These are phyloP conservation scores for Diophrys appendiculata DNA, from an alignment of 73 alveolate species.

Conservation along the genomic window DNA sequence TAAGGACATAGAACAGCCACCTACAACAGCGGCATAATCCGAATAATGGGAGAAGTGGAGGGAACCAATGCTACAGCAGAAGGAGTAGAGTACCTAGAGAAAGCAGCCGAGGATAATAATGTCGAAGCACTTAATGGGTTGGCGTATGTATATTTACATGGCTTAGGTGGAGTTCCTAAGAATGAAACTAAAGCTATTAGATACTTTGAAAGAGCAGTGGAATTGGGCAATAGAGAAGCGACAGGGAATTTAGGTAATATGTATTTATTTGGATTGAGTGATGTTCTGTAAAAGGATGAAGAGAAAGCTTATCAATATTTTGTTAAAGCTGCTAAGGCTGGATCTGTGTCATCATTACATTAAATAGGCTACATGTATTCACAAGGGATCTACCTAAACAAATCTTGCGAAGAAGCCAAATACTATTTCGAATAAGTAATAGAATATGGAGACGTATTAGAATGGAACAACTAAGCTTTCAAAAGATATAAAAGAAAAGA, in stretches of 20 bases:
- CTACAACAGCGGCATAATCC: not conserved
- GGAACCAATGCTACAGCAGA: not conserved
- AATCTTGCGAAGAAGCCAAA: not conserved
- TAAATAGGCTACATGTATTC: not conserved
- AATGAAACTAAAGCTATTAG: not conserved
- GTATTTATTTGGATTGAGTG: not conserved
- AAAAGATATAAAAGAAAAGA: not conserved
- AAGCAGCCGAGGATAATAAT: not conserved
- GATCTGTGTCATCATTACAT: not conserved
- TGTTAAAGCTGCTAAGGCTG: not conserved
- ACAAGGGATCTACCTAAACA: not conserved
- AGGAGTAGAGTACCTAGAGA: not conserved
- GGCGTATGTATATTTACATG: not conserved
- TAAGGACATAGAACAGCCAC: not conserved
- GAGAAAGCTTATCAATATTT: not conserved
- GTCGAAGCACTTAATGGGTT: not conserved
- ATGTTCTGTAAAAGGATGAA: not conserved
- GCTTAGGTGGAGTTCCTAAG: not conserved
- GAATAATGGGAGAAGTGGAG: not conserved
- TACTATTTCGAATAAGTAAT: not conserved
- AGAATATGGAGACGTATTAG: not conserved
- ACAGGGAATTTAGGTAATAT: not conserved
- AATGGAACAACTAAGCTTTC: not conserved
- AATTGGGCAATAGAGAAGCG: slow-evolving; percentile 8
- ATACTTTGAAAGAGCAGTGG: slow-evolving; percentile 15